phyloP scores from a whole-genome alignment of 345 rosid species.

The Firmiana major region DNA sequence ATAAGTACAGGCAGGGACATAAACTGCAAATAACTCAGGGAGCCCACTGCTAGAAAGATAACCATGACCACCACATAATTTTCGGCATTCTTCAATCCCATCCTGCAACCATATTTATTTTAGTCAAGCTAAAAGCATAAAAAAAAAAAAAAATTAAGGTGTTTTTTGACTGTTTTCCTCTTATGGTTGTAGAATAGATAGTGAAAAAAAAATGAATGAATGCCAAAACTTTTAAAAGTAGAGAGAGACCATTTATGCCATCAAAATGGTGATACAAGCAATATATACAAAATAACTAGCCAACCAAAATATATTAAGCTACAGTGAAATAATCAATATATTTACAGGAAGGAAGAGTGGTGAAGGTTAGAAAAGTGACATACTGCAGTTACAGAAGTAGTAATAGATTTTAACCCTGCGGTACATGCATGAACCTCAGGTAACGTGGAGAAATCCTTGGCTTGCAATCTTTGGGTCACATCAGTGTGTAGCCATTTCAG shows the following conservation, averaged over 20 bases:
- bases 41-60: conserved; percentile 94
- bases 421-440: conserved; percentile 99
- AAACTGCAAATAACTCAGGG: conserved; percentile 94
- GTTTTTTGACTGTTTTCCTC: neutral
- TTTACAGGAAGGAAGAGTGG: neutral
- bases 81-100: conserved; percentile 97
- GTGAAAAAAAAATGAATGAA: no score
- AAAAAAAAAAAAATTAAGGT: neutral
- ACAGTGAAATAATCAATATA: neutral
- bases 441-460: conserved; percentile 84
- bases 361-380: conserved; percentile 22
- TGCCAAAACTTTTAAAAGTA: neutral
- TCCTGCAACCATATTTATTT: conserved; percentile 47
- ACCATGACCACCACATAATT: conserved; percentile 99
- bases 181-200: no score
- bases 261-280: neutral
- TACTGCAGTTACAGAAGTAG: conserved; percentile 92
- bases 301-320: conserved; percentile 3
- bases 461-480: conserved; percentile 83
- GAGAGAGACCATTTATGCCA: neutral
- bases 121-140: neutral
- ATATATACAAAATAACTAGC: neutral
- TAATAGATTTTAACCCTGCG: conserved; percentile 96
- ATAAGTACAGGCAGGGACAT: conserved; percentile 92
- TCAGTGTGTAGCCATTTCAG: conserved; percentile 89